Percentiles rank a stretch among this genome's conserved stretches.
phyloP scores from a whole-genome alignment of 768 basidiomycete species.

The Rossbeevera mucosa region DNA sequence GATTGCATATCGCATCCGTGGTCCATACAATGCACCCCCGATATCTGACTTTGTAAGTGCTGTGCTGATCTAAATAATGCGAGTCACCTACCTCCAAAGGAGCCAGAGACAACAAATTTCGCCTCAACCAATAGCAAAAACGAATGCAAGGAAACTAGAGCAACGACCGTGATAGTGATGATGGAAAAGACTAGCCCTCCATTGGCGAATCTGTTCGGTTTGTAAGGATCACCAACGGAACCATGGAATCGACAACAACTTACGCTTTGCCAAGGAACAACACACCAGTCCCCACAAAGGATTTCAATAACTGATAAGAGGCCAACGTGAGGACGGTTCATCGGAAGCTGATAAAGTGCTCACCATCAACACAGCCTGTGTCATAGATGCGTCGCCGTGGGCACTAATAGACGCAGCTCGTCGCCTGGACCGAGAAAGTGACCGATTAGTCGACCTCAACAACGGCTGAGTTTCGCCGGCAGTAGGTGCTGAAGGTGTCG shows the following conservation, averaged over 20 bases:
- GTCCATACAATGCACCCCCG: slow-evolving; percentile 86
- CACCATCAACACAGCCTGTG: slow-evolving; percentile 92
- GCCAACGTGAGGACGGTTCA: slow-evolving; percentile 2
- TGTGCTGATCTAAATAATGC: background rate
- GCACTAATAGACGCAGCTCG: slow-evolving; percentile 52
- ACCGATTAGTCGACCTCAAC: slow-evolving; percentile 36
- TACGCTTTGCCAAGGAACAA: slow-evolving; percentile 94
- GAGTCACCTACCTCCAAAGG: slow-evolving; percentile 75
- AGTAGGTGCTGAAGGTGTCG: slow-evolving; percentile 6
- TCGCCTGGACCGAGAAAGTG: slow-evolving; percentile 52
- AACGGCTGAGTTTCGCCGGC: slow-evolving; percentile 54
- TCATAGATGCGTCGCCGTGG: slow-evolving; percentile 83
- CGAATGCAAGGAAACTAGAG: slow-evolving; percentile 83
- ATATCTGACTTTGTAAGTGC: slow-evolving; percentile 56
- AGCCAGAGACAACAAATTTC: slow-evolving; percentile 84
- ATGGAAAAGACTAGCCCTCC: slow-evolving; percentile 90
- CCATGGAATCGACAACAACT: background rate
- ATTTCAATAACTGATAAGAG: slow-evolving; percentile 70
- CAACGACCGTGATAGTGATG: slow-evolving; percentile 73
- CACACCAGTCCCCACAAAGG: slow-evolving; percentile 94
- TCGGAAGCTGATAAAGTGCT: slow-evolving; percentile 15
- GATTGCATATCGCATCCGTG: slow-evolving; percentile 89
- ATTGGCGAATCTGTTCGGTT: slow-evolving; percentile 72
- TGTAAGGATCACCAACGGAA: slow-evolving; percentile 5
- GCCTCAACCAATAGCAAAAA: slow-evolving; percentile 88